Base-by-base conservation (phyloP, 2,329 filamentous ascomycete species). In the Juglanconis oblonga region DNA sequence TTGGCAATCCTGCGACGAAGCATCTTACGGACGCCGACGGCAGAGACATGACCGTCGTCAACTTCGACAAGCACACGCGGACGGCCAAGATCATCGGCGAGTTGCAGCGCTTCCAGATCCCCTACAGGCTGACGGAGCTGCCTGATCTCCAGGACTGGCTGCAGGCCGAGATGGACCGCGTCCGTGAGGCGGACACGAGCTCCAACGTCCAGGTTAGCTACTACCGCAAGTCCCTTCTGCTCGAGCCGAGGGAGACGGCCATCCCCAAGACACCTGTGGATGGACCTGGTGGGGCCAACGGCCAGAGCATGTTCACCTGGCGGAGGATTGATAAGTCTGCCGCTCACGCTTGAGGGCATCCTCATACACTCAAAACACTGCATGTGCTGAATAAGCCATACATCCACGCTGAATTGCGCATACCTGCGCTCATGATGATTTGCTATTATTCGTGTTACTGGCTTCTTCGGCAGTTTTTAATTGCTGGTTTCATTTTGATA, bases 41-140 rank as follows among this genome's bases (percentile, higher is more conserved):
- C 31, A 66, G 67, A 29, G 84, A 86, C 32, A 82, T 91, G 68
- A 86, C 87, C 0, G 91, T 98, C 36, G 92, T 99, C 81, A 99
- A 99, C 76, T 98, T 97, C 69, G 94, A 98, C 80, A 98, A 98
- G 77, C 92, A 98, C 72, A 90, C 87, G 68, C 91, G 92, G 67
- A 98, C 93, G 3, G 93, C 94, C 50, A 95, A 93, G 75, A 96
- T 98, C 70, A 96, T 99, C 68, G 91, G 91, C 64, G 94, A 98
- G 68, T 84, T 99, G 7, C 95, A 99, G 73, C 88, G 93, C 17
- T 98, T 98, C 78, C 95, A 99, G 75, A 91, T 97, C 24, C 92
- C 93, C 0, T 98, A 98, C 73, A 85, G 89, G 6, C 83, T 99
- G 17, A 83, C 84, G 1, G 89, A 95, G 70, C 80, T 98, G 4